phyloP scores from a whole-genome alignment of 805 yeast genomes.

The Ogataea trehaloabstinens region DNA sequence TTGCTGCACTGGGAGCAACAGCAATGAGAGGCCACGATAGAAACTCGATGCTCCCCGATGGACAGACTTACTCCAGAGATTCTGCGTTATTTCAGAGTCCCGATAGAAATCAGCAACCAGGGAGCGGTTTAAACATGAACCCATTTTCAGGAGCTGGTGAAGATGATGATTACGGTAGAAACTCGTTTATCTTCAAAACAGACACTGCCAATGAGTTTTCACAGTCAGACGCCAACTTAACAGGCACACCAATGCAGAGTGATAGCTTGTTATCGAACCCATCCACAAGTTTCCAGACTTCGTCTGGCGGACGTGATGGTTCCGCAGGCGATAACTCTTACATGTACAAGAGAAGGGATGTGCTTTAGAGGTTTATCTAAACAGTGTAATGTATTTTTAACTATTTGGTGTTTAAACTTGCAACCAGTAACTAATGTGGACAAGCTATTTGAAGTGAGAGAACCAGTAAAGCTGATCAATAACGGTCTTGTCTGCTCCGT shows the following conservation, averaged over 20 bases:
- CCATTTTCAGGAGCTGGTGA: conserved; percentile 19
- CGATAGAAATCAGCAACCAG: conserved; percentile 21
- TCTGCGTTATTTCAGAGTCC: conserved; percentile 18
- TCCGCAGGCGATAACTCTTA: conserved; percentile 2
- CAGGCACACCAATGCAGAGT: conserved; percentile 4
- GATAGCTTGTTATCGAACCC: conserved; percentile 2
- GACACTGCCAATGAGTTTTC: conserved; percentile 8
- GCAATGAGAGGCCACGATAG: conserved; percentile 62
- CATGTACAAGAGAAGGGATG: conserved; percentile 17
- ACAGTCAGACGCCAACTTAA: conserved; percentile 9
- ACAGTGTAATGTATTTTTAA: background rate
- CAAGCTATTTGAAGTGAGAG: conserved; percentile 6
- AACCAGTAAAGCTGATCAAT: conserved; percentile 37
- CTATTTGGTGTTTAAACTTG: no score
- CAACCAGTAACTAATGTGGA: no score
- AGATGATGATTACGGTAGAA: conserved; percentile 17
- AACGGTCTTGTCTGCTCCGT: conserved; percentile 64
- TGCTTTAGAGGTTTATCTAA: conserved; percentile 5
- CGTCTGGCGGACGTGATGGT: conserved; percentile 1
- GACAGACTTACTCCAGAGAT: conserved; percentile 22
- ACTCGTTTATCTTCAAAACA: conserved; percentile 17
- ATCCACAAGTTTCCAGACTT: background rate
- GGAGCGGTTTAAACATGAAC: conserved; percentile 12
- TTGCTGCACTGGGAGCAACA: conserved; percentile 70
- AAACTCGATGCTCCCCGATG: conserved; percentile 33